A percentile compares a stretch with the other conserved stretches of the same genome.
Evolutionary conservation across 2,329 filamentous ascomycete species (phyloP).

Genomic region (Sarocladiaceae sp.): DNA sequence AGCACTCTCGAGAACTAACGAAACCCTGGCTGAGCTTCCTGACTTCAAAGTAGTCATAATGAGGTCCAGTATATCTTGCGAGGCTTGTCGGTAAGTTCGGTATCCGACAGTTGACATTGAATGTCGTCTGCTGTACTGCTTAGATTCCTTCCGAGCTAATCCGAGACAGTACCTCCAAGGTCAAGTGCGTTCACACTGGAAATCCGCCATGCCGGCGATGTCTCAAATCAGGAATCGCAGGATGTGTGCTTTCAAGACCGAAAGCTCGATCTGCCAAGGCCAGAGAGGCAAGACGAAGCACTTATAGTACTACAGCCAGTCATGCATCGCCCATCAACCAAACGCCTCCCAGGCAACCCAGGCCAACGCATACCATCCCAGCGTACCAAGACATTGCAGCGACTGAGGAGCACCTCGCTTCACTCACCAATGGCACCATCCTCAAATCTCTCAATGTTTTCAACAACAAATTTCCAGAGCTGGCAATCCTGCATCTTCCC

Average conservation of each 20-base stretch:
- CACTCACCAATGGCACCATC: constrained; percentile 19
- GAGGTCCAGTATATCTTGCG: constrained; percentile 29
- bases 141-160: neutral
- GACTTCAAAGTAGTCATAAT: too few relatives aligned
- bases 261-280: constrained; percentile 11
- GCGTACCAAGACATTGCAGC: neutral
- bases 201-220: constrained; percentile 25
- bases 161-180: constrained; percentile 23
- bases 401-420: constrained; percentile 17
- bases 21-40: too few relatives aligned
- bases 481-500: constrained; percentile 26
- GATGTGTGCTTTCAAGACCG: constrained; percentile 21
- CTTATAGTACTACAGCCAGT: neutral
- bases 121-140: neutral
- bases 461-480: constrained; percentile 26
- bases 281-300: neutral
- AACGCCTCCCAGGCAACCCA: neutral
- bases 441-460: constrained; percentile 27
- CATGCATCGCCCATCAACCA: neutral
- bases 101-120: too few relatives aligned
- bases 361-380: constrained; percentile 3
- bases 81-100: constrained; percentile 25
- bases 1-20: neutral
- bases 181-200: constrained; percentile 28
- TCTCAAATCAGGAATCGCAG: constrained; percentile 17